Conservation (phyloP, 2,329 filamentous ascomycete species). For the Fusarium camptoceras region DNA sequence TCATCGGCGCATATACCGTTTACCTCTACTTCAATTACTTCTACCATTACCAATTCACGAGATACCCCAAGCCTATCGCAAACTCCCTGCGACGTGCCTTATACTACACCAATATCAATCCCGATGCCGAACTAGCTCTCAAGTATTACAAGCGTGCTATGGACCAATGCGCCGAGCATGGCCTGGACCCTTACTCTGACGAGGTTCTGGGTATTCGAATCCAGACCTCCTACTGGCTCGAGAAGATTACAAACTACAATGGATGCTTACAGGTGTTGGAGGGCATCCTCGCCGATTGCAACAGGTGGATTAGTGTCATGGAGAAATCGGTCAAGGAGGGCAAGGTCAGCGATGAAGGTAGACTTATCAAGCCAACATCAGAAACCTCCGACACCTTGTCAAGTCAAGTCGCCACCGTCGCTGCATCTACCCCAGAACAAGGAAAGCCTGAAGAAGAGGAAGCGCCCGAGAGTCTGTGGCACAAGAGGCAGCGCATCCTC, state of each 20-base stretch:
- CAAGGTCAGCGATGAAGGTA: constrained; percentile 56
- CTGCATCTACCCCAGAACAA: constrained; percentile 29
- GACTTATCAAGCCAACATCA: constrained; percentile 40
- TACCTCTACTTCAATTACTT: constrained; percentile 66
- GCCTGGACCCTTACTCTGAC: constrained; percentile 89
- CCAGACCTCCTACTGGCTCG: constrained; percentile 81
- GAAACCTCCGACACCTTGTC: constrained; percentile 21
- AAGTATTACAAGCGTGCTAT: constrained; percentile 87
- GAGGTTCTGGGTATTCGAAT: constrained; percentile 92
- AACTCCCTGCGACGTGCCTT: constrained; percentile 84
- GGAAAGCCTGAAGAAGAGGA: constrained; percentile 44
- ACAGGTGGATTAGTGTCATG: constrained; percentile 68
- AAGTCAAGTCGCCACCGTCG: constrained; percentile 2
- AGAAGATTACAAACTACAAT: constrained; percentile 77
- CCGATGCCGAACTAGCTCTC: constrained; percentile 80
- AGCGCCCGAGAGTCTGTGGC: constrained; percentile 63
- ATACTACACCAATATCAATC: constrained; percentile 83
- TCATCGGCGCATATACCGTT: constrained; percentile 49
- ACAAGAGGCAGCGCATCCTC: constrained; percentile 73
- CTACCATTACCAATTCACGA: constrained; percentile 66
- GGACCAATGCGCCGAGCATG: constrained; percentile 75
- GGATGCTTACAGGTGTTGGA: constrained; percentile 83
- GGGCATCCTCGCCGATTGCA: constrained; percentile 77
- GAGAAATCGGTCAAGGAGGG: constrained; percentile 63
- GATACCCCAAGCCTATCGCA: constrained; percentile 76